A percentile compares a stretch with the other conserved stretches of the same genome.
These are phyloP conservation scores for Solanum sparsipilum DNA, from an alignment of 257 asterid genomes.

Conservation along the genomic window DNA sequence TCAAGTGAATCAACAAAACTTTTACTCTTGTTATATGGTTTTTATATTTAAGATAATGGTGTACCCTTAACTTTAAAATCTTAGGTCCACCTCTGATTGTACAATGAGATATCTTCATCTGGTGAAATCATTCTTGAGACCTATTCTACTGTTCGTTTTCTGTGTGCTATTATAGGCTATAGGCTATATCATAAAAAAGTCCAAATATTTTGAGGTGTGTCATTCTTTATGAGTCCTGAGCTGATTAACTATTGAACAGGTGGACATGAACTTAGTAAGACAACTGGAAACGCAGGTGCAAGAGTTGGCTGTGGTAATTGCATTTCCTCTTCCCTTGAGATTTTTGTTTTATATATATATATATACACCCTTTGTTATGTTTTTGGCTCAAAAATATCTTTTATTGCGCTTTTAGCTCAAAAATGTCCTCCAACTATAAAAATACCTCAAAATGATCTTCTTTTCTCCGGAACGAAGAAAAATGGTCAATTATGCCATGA, in stretches of 20 bases:
- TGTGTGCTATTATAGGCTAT: neutral
- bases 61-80: neutral
- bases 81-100: neutral
- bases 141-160: neutral
- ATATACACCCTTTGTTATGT: neutral
- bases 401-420: neutral
- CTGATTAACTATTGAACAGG: slow-evolving; percentile 27
- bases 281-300: slow-evolving; percentile 90
- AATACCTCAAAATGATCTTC: neutral
- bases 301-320: slow-evolving; percentile 78
- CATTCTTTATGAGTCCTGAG: neutral
- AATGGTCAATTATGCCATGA: neutral
- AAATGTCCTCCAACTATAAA: neutral
- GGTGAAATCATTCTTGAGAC: neutral
- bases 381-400: neutral
- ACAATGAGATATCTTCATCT: neutral
- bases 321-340: neutral
- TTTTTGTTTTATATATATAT: neutral
- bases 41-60: neutral
- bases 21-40: neutral
- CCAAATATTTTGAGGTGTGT: neutral
- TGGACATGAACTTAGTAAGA: slow-evolving; percentile 91
- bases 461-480: neutral
- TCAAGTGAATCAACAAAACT: neutral
- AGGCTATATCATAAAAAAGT: neutral